Evolutionary conservation across 2,329 filamentous ascomycete species (phyloP), one percentile per base, ranked within the genome.

Genomic region (Fulvia fulva): DNA sequence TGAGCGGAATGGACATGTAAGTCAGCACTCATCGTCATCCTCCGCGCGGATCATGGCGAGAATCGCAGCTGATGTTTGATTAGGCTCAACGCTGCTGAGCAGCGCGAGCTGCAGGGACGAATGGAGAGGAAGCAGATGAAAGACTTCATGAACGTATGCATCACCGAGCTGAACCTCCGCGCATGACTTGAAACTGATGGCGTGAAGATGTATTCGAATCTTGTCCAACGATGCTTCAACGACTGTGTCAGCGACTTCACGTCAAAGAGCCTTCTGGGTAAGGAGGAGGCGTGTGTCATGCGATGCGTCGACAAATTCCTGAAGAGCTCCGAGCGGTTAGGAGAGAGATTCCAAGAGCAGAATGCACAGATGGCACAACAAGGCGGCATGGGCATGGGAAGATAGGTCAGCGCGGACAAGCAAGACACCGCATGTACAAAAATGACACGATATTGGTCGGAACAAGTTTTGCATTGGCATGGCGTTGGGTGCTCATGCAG

Each of bases 111-210:
- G 74, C 88, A 96, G 78, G 80, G 85, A 79, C 91, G 94, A 77
- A 92, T 99, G 85, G 91, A 97, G 81, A 89, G 90, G 80, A 95
- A 94, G 79, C 94, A 99, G 80, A 90, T 99, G 83, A 96, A 96
- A 81, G 93, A 97, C 75, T 97, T 99, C 75, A 96, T 97, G 88
- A 89, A 86, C 71, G 94, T 97, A 83, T 69, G 90, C 53, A 21
- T 43, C 46, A 12, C 1, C 8, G 14, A 47, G 16, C 23, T 5
- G 14, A 3, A 32, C 21, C 4, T 28, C 50, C 21, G 12, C 12
- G 3, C 11, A n/a, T 25, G 14, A 23, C 12, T 23, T n/a, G 6
- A 16, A 14, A 16, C 44, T 47, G 21, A 47, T 23, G 41, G 9
- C 30, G 43, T 28, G 30, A 52, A 87, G 85, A 87, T 86, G 80